These are phyloP conservation scores for Spergularia bocconei DNA, from an alignment of 148 eudicot genomes.

Conservation along the genomic window DNA sequence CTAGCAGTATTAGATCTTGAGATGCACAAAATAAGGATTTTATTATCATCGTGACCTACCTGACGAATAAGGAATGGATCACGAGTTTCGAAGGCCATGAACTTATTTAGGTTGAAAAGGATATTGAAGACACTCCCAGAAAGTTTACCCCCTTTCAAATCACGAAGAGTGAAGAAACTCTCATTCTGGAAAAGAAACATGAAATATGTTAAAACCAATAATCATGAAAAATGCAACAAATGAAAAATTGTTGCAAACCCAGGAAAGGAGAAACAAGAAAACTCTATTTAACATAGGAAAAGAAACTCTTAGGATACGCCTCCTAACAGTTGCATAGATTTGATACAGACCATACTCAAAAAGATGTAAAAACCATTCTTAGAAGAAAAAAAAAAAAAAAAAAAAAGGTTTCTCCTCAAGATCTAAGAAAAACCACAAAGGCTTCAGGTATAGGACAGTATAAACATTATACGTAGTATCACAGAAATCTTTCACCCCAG, in stretches of 20 bases:
- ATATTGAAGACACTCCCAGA: slow-evolving; percentile 88
- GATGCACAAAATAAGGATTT: slow-evolving; percentile 16
- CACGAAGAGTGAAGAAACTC: slow-evolving; percentile 69
- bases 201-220: slow-evolving; percentile 3
- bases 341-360: too few species aligned
- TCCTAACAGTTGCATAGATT: too few species aligned
- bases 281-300: too few species aligned
- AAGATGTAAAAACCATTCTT: too few species aligned
- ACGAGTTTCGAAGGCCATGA: slow-evolving; percentile 97
- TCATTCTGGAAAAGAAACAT: slow-evolving; percentile 56
- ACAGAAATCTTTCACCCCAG: too few species aligned
- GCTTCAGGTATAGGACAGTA: too few species aligned
- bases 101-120: slow-evolving; percentile 92
- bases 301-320: too few species aligned
- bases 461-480: too few species aligned
- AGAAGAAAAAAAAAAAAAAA: too few species aligned
- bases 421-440: too few species aligned
- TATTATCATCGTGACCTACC: slow-evolving; percentile 40
- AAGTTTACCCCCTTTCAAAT: slow-evolving; percentile 79
- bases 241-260: background rate
- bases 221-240: background rate
- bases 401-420: too few species aligned
- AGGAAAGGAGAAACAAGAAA: background rate
- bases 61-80: slow-evolving; percentile 97
- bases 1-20: slow-evolving; percentile 48